Conservation (phyloP, 2,329 filamentous ascomycete genomes). For the Cyanodermella asteris region DNA sequence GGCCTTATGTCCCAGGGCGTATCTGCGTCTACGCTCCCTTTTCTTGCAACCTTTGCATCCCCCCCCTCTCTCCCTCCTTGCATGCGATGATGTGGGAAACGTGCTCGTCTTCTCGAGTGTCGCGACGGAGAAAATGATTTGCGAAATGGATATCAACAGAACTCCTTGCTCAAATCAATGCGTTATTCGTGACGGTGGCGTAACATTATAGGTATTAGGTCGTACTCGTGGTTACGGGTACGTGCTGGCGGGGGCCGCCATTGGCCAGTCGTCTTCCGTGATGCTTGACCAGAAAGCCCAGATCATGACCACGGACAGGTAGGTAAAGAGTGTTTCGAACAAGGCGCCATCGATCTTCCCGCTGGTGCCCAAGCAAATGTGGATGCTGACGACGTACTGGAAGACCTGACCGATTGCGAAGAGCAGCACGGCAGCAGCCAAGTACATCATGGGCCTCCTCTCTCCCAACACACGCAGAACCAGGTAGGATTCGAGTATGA, state of each 20-base stretch:
- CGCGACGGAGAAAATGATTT: too few species aligned
- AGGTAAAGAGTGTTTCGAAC: constrained; percentile 83
- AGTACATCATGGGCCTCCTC: constrained; percentile 76
- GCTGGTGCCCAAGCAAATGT: constrained; percentile 64
- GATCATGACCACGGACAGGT: constrained; percentile 58
- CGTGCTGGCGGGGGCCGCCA: constrained; percentile 17
- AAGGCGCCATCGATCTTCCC: constrained; percentile 83
- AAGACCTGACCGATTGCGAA: constrained; percentile 91
- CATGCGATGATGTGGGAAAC: too few species aligned
- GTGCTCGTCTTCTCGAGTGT: too few species aligned
- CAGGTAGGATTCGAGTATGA: constrained; percentile 59
- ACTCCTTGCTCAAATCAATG: too few species aligned
- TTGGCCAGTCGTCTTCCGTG: constrained; percentile 93
- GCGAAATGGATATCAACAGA: too few species aligned
- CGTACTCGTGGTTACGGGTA: too few species aligned
- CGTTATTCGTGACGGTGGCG: too few species aligned
- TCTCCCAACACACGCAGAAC: constrained; percentile 77
- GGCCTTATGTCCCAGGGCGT: too few species aligned
- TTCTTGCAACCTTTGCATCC: too few species aligned
- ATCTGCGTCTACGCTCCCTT: too few species aligned
- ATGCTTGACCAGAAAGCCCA: constrained; percentile 99
- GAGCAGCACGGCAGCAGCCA: constrained; percentile 49
- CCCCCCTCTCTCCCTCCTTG: too few species aligned
- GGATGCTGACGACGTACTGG: constrained; percentile 78
- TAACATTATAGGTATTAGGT: too few species aligned